Percentiles rank a stretch among this genome's conserved stretches.
phyloP scores from a whole-genome alignment of 768 basidiomycete species.

The Trametes gibbosa region DNA sequence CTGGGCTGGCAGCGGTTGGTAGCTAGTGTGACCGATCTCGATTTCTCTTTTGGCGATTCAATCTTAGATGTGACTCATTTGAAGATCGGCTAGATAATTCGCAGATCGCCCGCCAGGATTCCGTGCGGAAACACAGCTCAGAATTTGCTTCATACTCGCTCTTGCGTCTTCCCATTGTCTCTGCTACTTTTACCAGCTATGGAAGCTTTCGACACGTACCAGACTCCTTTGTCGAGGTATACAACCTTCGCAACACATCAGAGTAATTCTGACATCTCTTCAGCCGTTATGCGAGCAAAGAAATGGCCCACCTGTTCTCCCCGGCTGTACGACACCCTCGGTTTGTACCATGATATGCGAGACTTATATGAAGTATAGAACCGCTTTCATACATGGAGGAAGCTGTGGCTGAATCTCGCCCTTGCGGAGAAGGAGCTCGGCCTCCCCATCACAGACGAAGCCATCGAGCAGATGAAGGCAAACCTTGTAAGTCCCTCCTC shows the following conservation, averaged over 20 bases:
- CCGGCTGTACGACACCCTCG: conserved; percentile 63
- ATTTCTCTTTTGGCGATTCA: not conserved
- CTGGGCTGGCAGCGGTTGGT: too few species aligned
- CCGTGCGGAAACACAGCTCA: too few species aligned
- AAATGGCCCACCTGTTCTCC: conserved; percentile 98
- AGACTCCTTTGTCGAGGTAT: conserved; percentile 80
- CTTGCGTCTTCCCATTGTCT: not conserved
- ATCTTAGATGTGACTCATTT: not conserved
- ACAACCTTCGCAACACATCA: not conserved
- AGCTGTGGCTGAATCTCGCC: conserved; percentile 94
- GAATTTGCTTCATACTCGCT: not conserved
- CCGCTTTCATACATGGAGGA: conserved; percentile 92
- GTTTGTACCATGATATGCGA: not conserved
- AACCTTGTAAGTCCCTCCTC: conserved; percentile 64
- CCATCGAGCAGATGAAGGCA: conserved; percentile 92
- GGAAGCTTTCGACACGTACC: conserved; percentile 71
- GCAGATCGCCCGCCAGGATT: not conserved
- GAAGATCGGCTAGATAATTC: conserved; percentile 9
- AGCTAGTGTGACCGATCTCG: not conserved
- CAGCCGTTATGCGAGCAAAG: conserved; percentile 98
- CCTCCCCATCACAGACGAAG: conserved; percentile 82
- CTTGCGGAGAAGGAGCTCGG: conserved; percentile 96
- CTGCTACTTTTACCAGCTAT: conserved; percentile 30
- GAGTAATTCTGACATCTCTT: conserved; percentile 1
- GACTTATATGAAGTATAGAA: conserved; percentile 50